phyloP scores from a whole-genome alignment of 1,284 basidiomycete species.

The Moesziomyces aphidis region DNA sequence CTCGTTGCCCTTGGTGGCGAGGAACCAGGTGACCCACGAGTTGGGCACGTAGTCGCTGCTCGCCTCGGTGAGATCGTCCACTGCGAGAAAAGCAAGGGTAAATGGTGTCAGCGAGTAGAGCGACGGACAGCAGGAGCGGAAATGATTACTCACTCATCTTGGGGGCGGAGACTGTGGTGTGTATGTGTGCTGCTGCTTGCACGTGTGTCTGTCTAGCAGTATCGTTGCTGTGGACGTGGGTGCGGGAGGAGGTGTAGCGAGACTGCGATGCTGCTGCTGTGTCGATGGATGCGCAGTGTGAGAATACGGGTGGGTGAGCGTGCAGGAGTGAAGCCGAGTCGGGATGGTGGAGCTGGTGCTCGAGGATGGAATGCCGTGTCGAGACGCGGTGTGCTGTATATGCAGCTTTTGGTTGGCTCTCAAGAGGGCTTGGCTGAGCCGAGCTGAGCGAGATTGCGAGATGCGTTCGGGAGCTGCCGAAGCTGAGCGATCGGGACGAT shows the following conservation, averaged over 20 bases:
- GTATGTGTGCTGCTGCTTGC: not conserved
- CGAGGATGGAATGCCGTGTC: too few relatives aligned
- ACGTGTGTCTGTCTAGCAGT: not conserved
- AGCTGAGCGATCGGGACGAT: not conserved
- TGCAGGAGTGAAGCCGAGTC: too few relatives aligned
- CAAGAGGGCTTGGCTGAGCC: too few relatives aligned
- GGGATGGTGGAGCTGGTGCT: too few relatives aligned
- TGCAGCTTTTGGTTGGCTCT: too few relatives aligned
- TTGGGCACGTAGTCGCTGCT: conserved; percentile 86
- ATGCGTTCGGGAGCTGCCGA: not conserved
- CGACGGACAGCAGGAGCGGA: not conserved
- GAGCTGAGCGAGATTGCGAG: not conserved
- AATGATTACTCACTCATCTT: conserved; percentile 16
- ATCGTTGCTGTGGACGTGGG: too few relatives aligned
- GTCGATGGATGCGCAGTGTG: not conserved
- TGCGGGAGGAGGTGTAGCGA: not conserved
- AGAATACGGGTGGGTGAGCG: not conserved
- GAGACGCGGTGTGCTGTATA: too few relatives aligned
- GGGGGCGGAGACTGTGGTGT: not conserved
- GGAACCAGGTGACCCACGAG: conserved; percentile 95
- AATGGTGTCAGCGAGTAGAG: not conserved
- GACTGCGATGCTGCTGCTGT: not conserved
- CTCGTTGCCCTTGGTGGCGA: conserved; percentile 86
- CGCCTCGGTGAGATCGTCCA: conserved; percentile 87
- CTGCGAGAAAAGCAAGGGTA: conserved; percentile 52